These are phyloP conservation scores for Teratosphaeria gauchensis DNA, from an alignment of 2,329 filamentous ascomycete genomes.

Conservation along the genomic window DNA sequence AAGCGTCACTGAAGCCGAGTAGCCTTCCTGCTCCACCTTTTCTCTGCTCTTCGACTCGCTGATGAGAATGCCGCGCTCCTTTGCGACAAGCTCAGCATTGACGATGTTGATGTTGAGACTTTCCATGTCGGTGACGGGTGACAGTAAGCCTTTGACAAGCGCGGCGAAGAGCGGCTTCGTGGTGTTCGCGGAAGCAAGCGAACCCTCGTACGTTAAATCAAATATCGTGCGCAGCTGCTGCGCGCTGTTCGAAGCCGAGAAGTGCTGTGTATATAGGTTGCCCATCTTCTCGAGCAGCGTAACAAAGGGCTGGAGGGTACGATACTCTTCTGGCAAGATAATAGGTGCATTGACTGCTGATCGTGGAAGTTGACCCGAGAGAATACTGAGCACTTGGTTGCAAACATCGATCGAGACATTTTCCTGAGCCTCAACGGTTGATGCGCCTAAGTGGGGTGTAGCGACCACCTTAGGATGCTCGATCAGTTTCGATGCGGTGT, in stretches of 20 bases:
- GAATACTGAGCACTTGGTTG: conserved; percentile 64
- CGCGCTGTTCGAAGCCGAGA: conserved; percentile 30
- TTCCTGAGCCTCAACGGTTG: conserved; percentile 73
- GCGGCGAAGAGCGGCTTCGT: conserved; percentile 73
- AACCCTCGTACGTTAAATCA: conserved; percentile 68
- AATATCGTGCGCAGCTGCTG: conserved; percentile 54
- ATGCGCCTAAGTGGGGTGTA: conserved; percentile 72
- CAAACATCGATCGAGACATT: conserved; percentile 63
- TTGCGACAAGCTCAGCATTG: conserved; percentile 65
- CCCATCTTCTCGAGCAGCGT: conserved; percentile 71
- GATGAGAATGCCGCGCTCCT: conserved; percentile 67
- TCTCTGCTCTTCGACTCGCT: conserved; percentile 62
- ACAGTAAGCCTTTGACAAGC: conserved; percentile 64
- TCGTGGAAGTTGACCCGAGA: conserved; percentile 63
- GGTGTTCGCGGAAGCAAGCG: conserved; percentile 60
- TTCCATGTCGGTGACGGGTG: conserved; percentile 57
- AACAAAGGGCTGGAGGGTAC: conserved; percentile 68
- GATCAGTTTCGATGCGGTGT: conserved; percentile 53
- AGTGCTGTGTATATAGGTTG: conserved; percentile 69
- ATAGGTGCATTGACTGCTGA: conserved; percentile 69
- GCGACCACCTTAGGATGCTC: conserved; percentile 63
- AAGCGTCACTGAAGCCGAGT: conserved; percentile 62
- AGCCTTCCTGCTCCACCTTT: conserved; percentile 50
- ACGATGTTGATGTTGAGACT: conserved; percentile 79
- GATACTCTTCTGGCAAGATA: conserved; percentile 71